Percentiles rank a stretch among this genome's conserved stretches.
Conservation (phyloP, 345 rosid genomes). For the Diplotaxis tenuifolia region DNA sequence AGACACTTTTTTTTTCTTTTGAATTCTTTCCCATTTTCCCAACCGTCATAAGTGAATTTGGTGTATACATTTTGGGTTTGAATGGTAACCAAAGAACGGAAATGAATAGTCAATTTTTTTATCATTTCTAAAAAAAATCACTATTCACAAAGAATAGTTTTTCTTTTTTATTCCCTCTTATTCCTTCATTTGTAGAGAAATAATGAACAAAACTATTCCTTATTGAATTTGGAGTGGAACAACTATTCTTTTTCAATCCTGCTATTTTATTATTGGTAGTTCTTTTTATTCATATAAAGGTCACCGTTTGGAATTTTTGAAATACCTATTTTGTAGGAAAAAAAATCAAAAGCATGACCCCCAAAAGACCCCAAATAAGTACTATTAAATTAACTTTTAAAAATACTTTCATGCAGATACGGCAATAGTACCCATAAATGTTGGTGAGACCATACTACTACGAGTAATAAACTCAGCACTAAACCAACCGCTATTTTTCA, state of each 20-base stretch:
- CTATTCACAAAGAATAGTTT: no score
- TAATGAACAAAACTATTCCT: no score
- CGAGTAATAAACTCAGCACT: slow-evolving; percentile 82
- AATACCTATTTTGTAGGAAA: neutral
- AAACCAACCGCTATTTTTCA: slow-evolving; percentile 81
- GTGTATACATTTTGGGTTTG: neutral
- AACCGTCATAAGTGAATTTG: slow-evolving; percentile 28
- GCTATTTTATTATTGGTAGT: no score
- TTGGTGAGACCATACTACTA: slow-evolving; percentile 81
- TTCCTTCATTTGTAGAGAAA: no score
- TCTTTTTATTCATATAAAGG: no score
- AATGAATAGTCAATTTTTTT: no score
- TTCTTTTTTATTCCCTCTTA: no score
- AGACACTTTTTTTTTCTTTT: neutral
- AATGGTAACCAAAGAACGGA: no score
- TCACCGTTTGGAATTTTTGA: no score
- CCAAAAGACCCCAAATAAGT: neutral
- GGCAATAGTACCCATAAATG: slow-evolving; percentile 61
- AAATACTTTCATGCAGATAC: slow-evolving; percentile 51
- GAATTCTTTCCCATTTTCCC: neutral
- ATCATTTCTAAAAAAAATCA: no score
- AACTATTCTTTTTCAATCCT: no score
- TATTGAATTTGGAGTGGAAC: no score
- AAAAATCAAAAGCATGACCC: slow-evolving; percentile 1
- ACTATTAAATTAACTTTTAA: neutral